Conservation (phyloP, 2,329 filamentous ascomycete species). For the Penicillium fuscoglaucum region DNA sequence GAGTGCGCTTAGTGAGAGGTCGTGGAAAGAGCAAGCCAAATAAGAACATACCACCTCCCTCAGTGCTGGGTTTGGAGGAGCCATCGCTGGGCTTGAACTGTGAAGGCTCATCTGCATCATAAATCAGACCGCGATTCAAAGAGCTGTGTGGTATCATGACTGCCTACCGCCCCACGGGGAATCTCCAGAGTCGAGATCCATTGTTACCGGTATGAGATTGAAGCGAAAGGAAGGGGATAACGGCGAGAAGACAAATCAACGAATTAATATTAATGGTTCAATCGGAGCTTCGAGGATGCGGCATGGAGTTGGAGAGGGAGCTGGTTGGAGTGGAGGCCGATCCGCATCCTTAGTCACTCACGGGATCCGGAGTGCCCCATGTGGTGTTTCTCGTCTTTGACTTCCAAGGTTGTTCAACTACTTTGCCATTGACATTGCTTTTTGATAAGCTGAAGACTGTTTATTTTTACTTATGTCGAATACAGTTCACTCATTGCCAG, state of each 20-base stretch:
- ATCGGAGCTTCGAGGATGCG: conserved; percentile 10
- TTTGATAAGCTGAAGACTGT: background rate
- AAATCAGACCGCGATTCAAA: conserved; percentile 26
- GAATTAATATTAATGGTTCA: conserved; percentile 8
- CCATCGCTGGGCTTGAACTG: conserved; percentile 36
- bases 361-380: conserved; percentile 19
- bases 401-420: background rate
- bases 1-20: conserved; percentile 24
- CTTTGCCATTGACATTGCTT: background rate
- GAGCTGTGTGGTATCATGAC: conserved; percentile 28
- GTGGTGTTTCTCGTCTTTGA: conserved; percentile 2
- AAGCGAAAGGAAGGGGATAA: background rate
- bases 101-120: conserved; percentile 48
- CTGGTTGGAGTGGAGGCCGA: conserved; percentile 26
- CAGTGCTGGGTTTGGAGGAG: conserved; percentile 28
- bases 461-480: background rate
- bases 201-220: conserved; percentile 17
- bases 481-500: background rate
- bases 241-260: background rate
- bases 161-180: conserved; percentile 52
- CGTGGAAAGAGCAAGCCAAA: conserved; percentile 9
- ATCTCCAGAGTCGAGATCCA: conserved; percentile 48
- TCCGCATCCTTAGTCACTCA: conserved; percentile 31
- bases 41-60: conserved; percentile 34
- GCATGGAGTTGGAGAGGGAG: conserved; percentile 15